These are phyloP conservation scores for Apodospora peruviana DNA, from an alignment of 495 filamentous ascomycete genomes.

Conservation along the genomic window DNA sequence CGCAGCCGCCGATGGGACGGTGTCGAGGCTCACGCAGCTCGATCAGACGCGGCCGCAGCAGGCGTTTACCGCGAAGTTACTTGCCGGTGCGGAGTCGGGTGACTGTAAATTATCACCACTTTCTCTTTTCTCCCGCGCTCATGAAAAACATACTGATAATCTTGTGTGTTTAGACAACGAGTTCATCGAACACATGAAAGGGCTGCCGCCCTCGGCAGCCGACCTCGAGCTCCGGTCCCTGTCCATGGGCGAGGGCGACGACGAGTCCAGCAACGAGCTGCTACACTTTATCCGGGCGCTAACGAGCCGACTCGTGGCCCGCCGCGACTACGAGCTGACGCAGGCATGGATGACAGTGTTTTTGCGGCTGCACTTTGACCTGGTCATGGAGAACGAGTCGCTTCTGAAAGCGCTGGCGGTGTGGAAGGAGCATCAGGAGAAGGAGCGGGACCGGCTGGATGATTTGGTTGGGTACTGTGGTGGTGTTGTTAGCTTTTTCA, in stretches of 20 bases:
- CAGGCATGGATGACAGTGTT: conserved; percentile 97
- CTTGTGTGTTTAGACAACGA: conserved; percentile 46
- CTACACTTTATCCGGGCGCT: conserved; percentile 69
- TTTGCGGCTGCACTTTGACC: conserved; percentile 62
- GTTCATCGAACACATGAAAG: conserved; percentile 72
- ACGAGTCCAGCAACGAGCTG: conserved; percentile 41
- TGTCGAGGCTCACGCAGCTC: conserved; percentile 33
- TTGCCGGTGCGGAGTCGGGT: conserved; percentile 35
- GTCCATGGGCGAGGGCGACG: conserved; percentile 34
- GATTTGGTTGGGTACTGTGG: conserved; percentile 77
- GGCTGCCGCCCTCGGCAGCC: conserved; percentile 70
- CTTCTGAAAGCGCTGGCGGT: conserved; percentile 46
- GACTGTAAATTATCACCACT: conserved; percentile 42
- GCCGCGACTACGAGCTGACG: conserved; percentile 82
- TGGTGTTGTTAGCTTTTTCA: conserved; percentile 83
- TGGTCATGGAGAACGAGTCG: conserved; percentile 35
- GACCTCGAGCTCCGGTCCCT: conserved; percentile 87
- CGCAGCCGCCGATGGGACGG: conserved; percentile 15
- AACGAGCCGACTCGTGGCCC: conserved; percentile 56
- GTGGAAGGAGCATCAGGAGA: conserved; percentile 64
- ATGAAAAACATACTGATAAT: not conserved
- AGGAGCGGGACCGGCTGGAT: conserved; percentile 64
- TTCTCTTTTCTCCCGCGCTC: no score
- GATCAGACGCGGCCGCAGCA: conserved; percentile 36
- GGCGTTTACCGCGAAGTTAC: conserved; percentile 59